Evolutionary conservation across 2,329 filamentous ascomycete genomes (phyloP).

Genomic region (Lizonia empirigonia): DNA sequence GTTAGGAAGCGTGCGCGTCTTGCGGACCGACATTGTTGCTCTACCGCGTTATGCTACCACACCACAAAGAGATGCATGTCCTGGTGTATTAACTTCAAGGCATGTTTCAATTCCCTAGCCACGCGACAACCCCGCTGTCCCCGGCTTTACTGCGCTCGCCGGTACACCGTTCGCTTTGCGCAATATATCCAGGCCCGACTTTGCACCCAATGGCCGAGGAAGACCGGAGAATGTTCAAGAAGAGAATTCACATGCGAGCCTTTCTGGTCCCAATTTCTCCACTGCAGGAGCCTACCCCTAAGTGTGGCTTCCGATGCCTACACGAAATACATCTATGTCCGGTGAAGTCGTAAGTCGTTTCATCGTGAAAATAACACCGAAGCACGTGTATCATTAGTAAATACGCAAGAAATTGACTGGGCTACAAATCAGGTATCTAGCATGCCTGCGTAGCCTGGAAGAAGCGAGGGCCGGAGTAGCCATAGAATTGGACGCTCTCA

Average conservation of each 20-base stretch:
- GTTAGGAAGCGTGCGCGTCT: neutral
- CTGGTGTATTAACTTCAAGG: neutral
- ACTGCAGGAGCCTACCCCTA: neutral
- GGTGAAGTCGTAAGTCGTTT: neutral
- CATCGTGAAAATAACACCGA: too few relatives aligned
- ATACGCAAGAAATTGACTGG: neutral
- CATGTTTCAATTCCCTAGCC: neutral
- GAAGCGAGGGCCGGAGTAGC: conserved; percentile 83
- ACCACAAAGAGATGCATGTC: conserved; percentile 6
- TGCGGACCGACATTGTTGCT: conserved; percentile 17
- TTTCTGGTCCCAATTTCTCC: neutral
- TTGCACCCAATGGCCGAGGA: conserved; percentile 1
- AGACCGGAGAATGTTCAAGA: neutral
- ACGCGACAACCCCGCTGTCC: conserved; percentile 5
- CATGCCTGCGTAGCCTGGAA: conserved; percentile 70
- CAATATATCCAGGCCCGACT: conserved; percentile 15
- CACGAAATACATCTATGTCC: neutral
- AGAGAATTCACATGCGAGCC: conserved; percentile 7
- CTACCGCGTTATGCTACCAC: conserved; percentile 1
- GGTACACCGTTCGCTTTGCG: neutral
- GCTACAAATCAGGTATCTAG: conserved; percentile 8
- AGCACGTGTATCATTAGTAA: too few relatives aligned
- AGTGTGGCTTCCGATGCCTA: neutral
- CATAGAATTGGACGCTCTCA: conserved; percentile 80
- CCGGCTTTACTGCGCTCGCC: neutral